phyloP scores from a whole-genome alignment of 1,284 basidiomycete species.

The Athelia sp. region DNA sequence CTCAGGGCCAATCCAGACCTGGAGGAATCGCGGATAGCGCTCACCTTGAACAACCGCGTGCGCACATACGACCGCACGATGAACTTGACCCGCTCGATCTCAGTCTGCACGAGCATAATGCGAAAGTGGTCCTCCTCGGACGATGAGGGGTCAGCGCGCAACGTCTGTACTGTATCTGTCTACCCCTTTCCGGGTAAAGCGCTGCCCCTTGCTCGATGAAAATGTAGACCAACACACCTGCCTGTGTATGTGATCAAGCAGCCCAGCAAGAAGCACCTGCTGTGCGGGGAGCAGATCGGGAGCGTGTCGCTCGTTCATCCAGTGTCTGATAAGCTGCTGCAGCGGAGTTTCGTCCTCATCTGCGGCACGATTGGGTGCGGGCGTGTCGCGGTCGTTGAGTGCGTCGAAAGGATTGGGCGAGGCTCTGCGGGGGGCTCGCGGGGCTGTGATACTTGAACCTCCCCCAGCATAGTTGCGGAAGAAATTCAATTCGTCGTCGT shows the following conservation, averaged over 20 bases:
- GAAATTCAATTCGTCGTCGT: background rate
- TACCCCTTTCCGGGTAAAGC: constrained; percentile 15
- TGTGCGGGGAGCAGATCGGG: constrained; percentile 77
- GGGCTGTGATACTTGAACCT: background rate
- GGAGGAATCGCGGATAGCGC: constrained; percentile 8
- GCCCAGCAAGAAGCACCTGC: constrained; percentile 62
- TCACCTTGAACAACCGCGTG: constrained; percentile 81
- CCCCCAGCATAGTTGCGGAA: background rate
- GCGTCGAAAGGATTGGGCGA: background rate
- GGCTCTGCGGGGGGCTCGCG: background rate
- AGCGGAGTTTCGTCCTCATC: constrained; percentile 27
- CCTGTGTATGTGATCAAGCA: constrained; percentile 81
- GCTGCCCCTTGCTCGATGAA: no score
- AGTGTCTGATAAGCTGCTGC: constrained; percentile 68
- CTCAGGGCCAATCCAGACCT: constrained; percentile 1
- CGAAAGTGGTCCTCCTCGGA: constrained; percentile 89
- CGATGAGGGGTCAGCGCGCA: constrained; percentile 73
- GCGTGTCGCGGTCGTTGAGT: background rate
- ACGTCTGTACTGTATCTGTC: constrained; percentile 61
- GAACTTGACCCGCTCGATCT: constrained; percentile 90
- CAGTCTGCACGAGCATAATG: constrained; percentile 87
- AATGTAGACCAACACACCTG: constrained; percentile 57
- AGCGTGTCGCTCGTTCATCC: constrained; percentile 84
- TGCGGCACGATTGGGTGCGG: background rate
- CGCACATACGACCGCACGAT: constrained; percentile 83